These are phyloP conservation scores for Persicaria maculosa DNA, from an alignment of 148 eudicot species.

Conservation along the genomic window DNA sequence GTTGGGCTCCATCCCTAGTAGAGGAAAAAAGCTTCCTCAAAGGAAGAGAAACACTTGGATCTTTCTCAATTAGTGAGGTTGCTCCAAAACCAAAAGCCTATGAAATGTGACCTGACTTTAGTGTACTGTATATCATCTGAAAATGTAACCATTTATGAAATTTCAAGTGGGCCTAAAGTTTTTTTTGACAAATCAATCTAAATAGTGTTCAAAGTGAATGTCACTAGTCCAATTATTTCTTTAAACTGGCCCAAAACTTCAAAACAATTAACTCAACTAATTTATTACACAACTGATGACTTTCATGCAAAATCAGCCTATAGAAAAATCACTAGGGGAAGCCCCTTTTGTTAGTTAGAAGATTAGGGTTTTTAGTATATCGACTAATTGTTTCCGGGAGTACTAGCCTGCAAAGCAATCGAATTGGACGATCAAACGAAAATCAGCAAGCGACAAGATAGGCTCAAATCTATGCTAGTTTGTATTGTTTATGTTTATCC, in stretches of 20 bases:
- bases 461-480: neutral
- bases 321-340: neutral
- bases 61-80: neutral
- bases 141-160: neutral
- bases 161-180: neutral
- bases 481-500: constrained; percentile 6
- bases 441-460: no score
- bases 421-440: no score
- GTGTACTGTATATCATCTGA: neutral
- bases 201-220: neutral
- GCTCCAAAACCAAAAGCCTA: neutral
- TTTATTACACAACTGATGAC: neutral
- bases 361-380: no score
- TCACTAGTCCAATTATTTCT: neutral
- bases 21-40: constrained; percentile 7
- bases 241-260: neutral
- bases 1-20: constrained; percentile 12
- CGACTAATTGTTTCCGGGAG: no score
- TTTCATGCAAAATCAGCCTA: neutral
- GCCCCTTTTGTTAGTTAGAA: neutral
- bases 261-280: neutral
- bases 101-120: neutral
- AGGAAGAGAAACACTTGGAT: constrained; percentile 13
- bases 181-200: neutral
- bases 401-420: no score